Percentiles rank a stretch among this genome's conserved stretches.
Evolutionary conservation across 257 asterid species (phyloP).

Genomic region (Eustoma russellianum): DNA sequence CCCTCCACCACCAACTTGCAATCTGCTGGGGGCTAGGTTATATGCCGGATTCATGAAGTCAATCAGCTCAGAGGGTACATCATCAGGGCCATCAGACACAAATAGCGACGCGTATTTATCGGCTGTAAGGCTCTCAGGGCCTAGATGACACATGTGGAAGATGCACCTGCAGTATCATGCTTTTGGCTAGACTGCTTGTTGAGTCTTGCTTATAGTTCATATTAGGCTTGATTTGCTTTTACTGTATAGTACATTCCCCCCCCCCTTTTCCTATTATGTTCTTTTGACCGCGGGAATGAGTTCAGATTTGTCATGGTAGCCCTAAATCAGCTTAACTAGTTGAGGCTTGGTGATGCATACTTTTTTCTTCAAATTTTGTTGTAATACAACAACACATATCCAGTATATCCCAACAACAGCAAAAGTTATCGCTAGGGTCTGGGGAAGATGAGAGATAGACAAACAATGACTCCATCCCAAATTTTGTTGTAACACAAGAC

Average conservation of each 20-base stretch:
- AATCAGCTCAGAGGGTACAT: slow-evolving; percentile 56
- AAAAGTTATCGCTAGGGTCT: too few species aligned
- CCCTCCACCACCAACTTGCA: slow-evolving; percentile 59
- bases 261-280: too few species aligned
- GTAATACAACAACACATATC: too few species aligned
- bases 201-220: slow-evolving; percentile 17
- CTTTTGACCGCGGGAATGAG: too few species aligned
- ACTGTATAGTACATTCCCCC: slow-evolving; percentile 13
- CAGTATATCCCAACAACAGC: too few species aligned
- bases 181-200: background rate
- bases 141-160: slow-evolving; percentile 47
- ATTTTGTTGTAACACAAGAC: too few species aligned
- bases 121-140: slow-evolving; percentile 87
- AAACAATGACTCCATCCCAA: too few species aligned
- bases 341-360: too few species aligned
- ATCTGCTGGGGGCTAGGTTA: slow-evolving; percentile 57
- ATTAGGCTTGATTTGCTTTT: slow-evolving; percentile 6
- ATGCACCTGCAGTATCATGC: slow-evolving; percentile 1
- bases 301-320: too few species aligned
- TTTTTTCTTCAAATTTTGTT: too few species aligned
- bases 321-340: too few species aligned
- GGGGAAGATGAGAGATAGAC: too few species aligned
- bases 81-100: slow-evolving; percentile 81
- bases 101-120: slow-evolving; percentile 74
- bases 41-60: slow-evolving; percentile 52